A percentile compares a stretch with the other conserved stretches of the same genome.
Conservation (phyloP, 257 asterid species). For the Oldenlandia corymbosa region DNA sequence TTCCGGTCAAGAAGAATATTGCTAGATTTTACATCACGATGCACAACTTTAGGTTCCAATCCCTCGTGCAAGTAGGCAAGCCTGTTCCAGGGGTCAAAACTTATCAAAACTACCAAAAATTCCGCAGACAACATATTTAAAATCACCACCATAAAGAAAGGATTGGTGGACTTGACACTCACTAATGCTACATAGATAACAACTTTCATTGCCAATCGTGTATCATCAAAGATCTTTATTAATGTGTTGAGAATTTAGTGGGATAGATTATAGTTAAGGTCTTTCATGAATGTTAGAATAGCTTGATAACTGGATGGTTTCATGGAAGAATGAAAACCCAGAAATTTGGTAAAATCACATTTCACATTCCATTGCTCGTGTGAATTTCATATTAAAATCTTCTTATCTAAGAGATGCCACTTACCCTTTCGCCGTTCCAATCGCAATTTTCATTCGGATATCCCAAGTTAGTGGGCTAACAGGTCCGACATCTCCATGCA, state of each 20-base stretch:
- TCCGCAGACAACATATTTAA: constrained; percentile 3
- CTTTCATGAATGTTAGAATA: neutral
- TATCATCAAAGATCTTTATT: neutral
- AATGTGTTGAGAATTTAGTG: neutral
- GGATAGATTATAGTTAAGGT: neutral
- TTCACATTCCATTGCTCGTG: neutral
- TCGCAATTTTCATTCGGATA: constrained; percentile 78
- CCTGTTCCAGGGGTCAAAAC: constrained; percentile 30
- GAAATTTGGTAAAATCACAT: no score
- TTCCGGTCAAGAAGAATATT: constrained; percentile 85
- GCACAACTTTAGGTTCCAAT: constrained; percentile 95
- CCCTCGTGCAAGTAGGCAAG: constrained; percentile 97
- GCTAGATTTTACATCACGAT: constrained; percentile 97
- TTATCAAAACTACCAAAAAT: neutral
- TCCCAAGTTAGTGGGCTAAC: constrained; percentile 96
- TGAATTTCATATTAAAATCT: neutral
- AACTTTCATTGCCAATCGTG: neutral
- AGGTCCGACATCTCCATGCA: constrained; percentile 90
- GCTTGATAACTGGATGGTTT: neutral
- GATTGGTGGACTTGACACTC: neutral
- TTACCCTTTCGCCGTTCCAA: constrained; percentile 96
- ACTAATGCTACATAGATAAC: neutral
- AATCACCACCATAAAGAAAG: neutral
- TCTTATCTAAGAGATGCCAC: constrained; percentile 7
- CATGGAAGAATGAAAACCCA: neutral